Conservation (phyloP, 129 eudicot genomes). For the Kitagawia praeruptora region DNA sequence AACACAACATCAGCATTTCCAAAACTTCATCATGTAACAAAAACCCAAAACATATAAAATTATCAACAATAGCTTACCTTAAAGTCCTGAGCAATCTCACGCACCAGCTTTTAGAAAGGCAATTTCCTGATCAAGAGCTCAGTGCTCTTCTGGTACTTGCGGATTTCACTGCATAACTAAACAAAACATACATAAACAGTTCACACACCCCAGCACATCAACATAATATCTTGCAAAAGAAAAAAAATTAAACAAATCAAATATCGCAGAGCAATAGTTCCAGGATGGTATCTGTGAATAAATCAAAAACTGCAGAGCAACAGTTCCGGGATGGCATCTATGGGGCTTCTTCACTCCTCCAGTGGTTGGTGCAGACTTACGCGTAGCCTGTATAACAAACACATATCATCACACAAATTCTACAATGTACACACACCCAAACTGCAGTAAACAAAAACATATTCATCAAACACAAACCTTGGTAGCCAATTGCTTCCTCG, state of each 20-base stretch:
- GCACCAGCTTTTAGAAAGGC: conserved; percentile 94
- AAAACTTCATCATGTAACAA: not conserved
- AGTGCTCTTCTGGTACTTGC: conserved; percentile 91
- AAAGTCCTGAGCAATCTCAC: conserved; percentile 92
- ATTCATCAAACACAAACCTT: too few species aligned
- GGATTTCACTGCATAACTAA: conserved; percentile 51
- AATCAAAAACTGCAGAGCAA: conserved; percentile 33
- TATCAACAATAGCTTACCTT: conserved; percentile 27
- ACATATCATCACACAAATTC: not conserved
- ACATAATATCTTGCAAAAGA: not conserved
- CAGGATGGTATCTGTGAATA: conserved; percentile 37
- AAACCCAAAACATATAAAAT: not conserved
- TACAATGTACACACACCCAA: too few species aligned
- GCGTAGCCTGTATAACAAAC: conserved; percentile 27
- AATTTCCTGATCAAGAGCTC: conserved; percentile 79
- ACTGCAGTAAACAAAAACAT: too few species aligned
- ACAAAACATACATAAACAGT: not conserved
- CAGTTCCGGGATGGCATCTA: conserved; percentile 44
- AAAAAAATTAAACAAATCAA: not conserved
- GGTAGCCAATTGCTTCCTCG: too few species aligned
- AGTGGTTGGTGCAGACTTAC: conserved; percentile 40
- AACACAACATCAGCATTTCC: not conserved
- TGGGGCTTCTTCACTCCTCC: conserved; percentile 35
- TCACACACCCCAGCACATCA: too few species aligned
- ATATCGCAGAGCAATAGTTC: conserved; percentile 45